phyloP scores from a whole-genome alignment of 164 flowering plant genomes.

The Umbilicus rupestris region DNA sequence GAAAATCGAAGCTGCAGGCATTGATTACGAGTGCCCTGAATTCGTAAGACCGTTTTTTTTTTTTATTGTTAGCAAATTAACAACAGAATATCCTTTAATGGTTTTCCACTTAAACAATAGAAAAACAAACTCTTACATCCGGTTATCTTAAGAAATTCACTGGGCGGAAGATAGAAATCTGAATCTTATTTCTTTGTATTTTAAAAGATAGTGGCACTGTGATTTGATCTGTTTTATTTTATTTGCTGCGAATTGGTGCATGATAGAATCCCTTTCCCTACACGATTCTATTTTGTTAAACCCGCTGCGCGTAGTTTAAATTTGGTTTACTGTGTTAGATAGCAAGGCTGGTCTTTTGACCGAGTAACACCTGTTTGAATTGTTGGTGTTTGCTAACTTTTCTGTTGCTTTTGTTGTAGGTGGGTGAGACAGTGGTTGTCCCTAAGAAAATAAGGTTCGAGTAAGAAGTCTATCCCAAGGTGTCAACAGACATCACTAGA shows the following conservation, averaged over 20 bases:
- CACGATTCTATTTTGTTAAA: too few species aligned
- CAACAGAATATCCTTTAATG: neutral
- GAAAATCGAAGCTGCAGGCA: slow-evolving; percentile 78
- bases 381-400: neutral
- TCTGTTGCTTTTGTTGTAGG: neutral
- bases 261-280: too few species aligned
- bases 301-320: too few species aligned
- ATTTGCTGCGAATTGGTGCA: too few species aligned
- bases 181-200: neutral
- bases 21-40: slow-evolving; percentile 81
- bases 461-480: neutral
- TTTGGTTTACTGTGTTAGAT: too few species aligned
- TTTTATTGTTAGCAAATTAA: neutral
- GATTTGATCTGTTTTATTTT: too few species aligned
- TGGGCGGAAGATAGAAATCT: neutral
- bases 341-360: neutral
- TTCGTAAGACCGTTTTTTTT: slow-evolving; percentile 54
- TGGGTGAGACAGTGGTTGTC: slow-evolving; percentile 3
- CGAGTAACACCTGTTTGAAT: neutral
- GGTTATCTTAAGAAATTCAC: neutral
- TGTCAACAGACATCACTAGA: neutral
- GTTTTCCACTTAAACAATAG: neutral
- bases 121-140: too few species aligned
- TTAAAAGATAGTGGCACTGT: neutral
- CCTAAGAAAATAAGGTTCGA: slow-evolving; percentile 6